Base-by-base conservation (phyloP, 2,329 filamentous ascomycete genomes). In the Juglanconis juglandina region DNA sequence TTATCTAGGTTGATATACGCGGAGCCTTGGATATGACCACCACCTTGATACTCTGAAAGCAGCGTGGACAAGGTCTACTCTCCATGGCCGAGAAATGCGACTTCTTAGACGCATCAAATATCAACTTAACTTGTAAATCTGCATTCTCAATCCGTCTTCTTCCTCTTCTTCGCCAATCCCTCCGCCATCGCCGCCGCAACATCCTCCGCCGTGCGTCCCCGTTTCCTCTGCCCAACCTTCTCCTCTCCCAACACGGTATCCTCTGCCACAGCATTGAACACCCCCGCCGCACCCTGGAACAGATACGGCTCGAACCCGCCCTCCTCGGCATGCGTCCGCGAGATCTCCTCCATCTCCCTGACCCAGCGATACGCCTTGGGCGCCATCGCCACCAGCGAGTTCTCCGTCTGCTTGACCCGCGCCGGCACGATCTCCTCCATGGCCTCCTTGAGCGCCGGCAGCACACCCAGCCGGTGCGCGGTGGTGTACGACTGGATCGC, bases 361-460 rank as follows among this genome's bases (percentile, higher is more conserved):
- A 91, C 86, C 89, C 89, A 93, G 10, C 90, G 78, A 71, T 92
- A 92, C 17, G 90, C 89, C 74, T 92, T 93, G 7, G 86, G 84
- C 32, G 88, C 80, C 82, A 92, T 89, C 13, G 72, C 76, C 4
- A 81, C 76, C 34, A 70, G 59, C 9, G 66, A 75, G 37, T 70
- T 76, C 66, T 84, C 79, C 0, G 79, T 83, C 53, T 73, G 69
- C 33, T 74, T 70, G 13, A 78, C 76, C 41, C 77, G 73, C 2
- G 68, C 69, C 0, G 87, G 85, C 53, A 77, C 76, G 60, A 80
- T 75, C 9, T 73, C 71, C 11, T 75, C 72, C 57, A 92, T 72
- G 64, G 89, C 83, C 9, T 72, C 71, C 61, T 81, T 76, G 35
- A 92, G 76, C 54, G 86, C 79, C 0, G 74, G 76, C 0, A 89